Evolutionary conservation across 495 filamentous ascomycete genomes (phyloP).

Genomic region (Neurospora tetraspora): DNA sequence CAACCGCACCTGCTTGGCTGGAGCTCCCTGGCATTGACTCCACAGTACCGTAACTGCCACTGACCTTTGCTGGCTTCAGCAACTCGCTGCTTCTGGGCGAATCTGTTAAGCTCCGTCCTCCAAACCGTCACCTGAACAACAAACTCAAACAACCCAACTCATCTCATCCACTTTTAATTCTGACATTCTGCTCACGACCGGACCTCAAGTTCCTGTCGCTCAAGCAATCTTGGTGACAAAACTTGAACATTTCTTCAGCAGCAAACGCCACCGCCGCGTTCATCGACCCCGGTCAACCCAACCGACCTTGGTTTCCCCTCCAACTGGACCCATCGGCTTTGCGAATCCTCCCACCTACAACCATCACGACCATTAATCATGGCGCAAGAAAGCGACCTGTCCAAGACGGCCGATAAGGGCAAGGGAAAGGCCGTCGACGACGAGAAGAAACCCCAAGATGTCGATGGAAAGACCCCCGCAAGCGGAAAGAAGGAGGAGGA

Average conservation of each 20-base stretch:
- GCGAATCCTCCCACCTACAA: background rate
- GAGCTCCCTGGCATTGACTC: background rate
- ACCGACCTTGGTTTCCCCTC: background rate
- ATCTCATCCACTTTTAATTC: background rate
- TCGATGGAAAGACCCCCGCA: constrained; percentile 53
- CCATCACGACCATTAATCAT: constrained; percentile 37
- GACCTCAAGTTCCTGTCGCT: background rate
- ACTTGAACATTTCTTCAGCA: background rate
- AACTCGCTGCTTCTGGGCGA: constrained; percentile 3
- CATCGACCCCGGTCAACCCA: background rate
- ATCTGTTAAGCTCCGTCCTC: constrained; percentile 19
- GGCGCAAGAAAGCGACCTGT: constrained; percentile 85
- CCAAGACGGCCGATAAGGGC: constrained; percentile 81
- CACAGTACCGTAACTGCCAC: constrained; percentile 1
- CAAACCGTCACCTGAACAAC: constrained; percentile 5
- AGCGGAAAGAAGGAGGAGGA: constrained; percentile 69
- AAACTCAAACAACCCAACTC: background rate
- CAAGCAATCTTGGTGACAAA: background rate
- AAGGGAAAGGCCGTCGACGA: constrained; percentile 78
- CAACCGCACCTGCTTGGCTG: background rate
- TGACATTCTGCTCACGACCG: background rate
- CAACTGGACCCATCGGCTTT: background rate
- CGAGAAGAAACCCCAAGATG: constrained; percentile 52
- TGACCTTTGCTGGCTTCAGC: constrained; percentile 7
- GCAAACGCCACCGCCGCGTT: background rate